phyloP scores from a whole-genome alignment of 1,139 yeast genomes.

The Trichomonascaceae sp. region DNA sequence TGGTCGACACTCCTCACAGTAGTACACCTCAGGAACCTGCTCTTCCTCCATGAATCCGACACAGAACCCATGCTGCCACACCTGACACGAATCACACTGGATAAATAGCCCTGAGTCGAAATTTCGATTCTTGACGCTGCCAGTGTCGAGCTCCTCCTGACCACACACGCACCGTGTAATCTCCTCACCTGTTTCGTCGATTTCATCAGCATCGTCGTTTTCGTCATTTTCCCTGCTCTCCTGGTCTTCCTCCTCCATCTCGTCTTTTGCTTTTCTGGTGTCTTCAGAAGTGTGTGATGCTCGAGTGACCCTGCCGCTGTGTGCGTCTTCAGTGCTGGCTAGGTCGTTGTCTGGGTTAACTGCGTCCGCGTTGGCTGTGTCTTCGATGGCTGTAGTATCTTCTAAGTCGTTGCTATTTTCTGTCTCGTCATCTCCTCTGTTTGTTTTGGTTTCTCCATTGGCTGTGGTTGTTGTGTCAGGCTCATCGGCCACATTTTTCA shows the following conservation, averaged over 20 bases:
- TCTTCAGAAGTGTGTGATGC: neutral
- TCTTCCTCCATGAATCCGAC: constrained; percentile 67
- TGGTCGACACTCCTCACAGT: constrained; percentile 86
- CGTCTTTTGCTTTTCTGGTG: neutral
- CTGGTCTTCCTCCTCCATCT: neutral
- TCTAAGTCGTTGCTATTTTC: neutral
- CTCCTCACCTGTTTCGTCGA: constrained; percentile 30
- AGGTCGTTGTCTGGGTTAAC: neutral
- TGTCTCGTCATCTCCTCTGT: no score
- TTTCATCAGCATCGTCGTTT: constrained; percentile 10
- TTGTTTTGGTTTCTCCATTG: no score
- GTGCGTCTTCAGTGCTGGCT: neutral
- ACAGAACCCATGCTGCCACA: constrained; percentile 97
- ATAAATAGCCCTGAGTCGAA: constrained; percentile 68
- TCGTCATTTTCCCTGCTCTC: constrained; percentile 6
- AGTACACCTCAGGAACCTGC: constrained; percentile 79
- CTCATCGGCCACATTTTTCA: no score
- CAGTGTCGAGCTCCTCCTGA: constrained; percentile 47
- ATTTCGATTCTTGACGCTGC: constrained; percentile 39
- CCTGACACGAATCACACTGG: constrained; percentile 85
- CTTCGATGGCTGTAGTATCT: neutral
- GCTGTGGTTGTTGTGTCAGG: no score
- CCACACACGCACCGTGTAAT: constrained; percentile 87
- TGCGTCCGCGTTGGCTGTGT: neutral
- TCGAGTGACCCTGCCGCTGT: neutral